Percentiles rank a stretch among this genome's conserved stretches.
phyloP scores from a whole-genome alignment of 208 protist genomes.

The Trypanosoma rangeli region DNA sequence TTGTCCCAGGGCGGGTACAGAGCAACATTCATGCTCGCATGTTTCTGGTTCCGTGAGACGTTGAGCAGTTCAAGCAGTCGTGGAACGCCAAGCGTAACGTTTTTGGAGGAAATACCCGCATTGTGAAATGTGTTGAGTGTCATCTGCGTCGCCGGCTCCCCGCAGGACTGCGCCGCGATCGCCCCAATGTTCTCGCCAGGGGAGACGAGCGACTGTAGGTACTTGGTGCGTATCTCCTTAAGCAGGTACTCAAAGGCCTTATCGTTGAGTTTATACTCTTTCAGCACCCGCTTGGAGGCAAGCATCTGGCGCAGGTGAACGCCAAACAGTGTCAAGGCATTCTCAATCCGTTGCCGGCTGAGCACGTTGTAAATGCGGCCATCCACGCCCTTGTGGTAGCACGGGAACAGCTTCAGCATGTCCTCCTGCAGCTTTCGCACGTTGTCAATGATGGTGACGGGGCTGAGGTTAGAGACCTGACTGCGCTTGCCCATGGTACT shows the following conservation, averaged over 20 bases:
- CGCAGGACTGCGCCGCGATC: conserved; percentile 99
- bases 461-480: conserved; percentile 91
- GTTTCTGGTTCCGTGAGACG: conserved; percentile 95
- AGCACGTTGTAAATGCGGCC: conserved; percentile 82
- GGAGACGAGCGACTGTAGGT: conserved; percentile 90
- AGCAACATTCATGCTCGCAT: conserved; percentile 95
- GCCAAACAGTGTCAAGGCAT: conserved; percentile 95
- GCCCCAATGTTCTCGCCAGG: conserved; percentile 99
- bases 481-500: conserved; percentile 90
- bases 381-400: conserved; percentile 62
- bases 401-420: conserved; percentile 80
- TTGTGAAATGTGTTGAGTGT: conserved; percentile 99
- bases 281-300: conserved; percentile 92
- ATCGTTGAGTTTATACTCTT: conserved; percentile 92
- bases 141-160: conserved; percentile 99
- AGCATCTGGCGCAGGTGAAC: conserved; percentile 94
- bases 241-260: conserved; percentile 97
- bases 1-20: conserved; percentile 71
- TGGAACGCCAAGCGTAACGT: conserved; percentile 99
- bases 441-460: conserved; percentile 81
- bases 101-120: conserved; percentile 99
- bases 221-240: conserved; percentile 95
- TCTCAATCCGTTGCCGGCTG: conserved; percentile 91
- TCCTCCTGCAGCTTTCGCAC: conserved; percentile 75
- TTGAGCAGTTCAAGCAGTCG: conserved; percentile 99